Conservation (phyloP, 148 eudicot species). For the Vaccinium vitisidaea region DNA sequence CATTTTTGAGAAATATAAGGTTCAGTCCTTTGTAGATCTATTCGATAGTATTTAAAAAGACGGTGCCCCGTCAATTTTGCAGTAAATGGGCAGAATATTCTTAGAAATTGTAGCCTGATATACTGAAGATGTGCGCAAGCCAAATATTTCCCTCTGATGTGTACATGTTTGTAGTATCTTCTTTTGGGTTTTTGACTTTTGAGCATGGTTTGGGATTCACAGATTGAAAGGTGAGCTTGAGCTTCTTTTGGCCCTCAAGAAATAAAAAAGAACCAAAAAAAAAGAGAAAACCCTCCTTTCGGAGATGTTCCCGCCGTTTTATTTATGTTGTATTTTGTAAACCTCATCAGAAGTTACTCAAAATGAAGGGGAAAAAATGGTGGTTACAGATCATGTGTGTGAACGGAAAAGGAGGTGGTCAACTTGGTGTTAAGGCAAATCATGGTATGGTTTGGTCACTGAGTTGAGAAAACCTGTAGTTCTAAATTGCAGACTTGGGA, state of each 20-base stretch:
- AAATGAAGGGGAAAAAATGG: not conserved
- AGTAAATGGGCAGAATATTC: constrained; percentile 14
- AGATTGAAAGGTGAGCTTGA: not conserved
- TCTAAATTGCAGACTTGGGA: no score
- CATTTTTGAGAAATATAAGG: constrained; percentile 15
- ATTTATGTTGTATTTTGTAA: not conserved
- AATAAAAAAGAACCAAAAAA: not conserved
- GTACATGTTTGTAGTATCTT: not conserved
- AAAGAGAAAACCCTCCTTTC: not conserved
- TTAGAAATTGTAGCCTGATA: constrained; percentile 10
- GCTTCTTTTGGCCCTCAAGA: not conserved
- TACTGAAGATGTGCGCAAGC: constrained; percentile 6
- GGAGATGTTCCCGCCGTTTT: not conserved
- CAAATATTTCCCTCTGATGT: not conserved
- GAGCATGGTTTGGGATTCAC: not conserved
- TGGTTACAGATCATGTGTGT: not conserved
- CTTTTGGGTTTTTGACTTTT: not conserved
- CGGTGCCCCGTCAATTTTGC: constrained; percentile 21
- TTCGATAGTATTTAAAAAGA: constrained; percentile 10
- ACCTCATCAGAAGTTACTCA: not conserved
- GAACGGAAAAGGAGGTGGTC: not conserved
- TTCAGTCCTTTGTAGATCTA: constrained; percentile 23
- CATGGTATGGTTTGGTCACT: not conserved
- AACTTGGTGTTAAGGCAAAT: not conserved
- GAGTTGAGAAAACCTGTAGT: not conserved